Base-by-base conservation (phyloP, 1,284 basidiomycete species). In the Bjerkandera adusta region DNA sequence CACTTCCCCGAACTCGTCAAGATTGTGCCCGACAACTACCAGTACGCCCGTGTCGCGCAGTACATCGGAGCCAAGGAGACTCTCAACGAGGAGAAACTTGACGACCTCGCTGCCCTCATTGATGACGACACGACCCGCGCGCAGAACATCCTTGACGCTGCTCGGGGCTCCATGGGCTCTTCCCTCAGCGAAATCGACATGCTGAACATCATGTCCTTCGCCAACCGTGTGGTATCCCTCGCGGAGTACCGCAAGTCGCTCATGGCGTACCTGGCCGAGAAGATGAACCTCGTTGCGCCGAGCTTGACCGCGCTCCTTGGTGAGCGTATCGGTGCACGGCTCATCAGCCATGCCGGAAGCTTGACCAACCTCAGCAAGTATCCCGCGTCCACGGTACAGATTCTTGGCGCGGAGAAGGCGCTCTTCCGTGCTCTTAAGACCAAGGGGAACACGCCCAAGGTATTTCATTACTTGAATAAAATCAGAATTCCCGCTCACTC, bases 1-100 rank as follows among this genome's bases (percentile, higher is more conserved):
- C 97, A 99, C 69, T 99, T 97, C 77, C 96, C 96, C 42, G 97
- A 99, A 72, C 88, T 99, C 55, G 83, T 97, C 72, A 89, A 83
- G 61, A 76, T 99, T 60, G 93, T 98, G 1, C 83, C 94, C 50
- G 97, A 99, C 70, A 97, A 97, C 67, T 86, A 96, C 67, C 86
- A 90, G 62, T 99, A 98, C 67, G 94, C 95, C n/a, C 79, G 79
- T 25, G 79, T 88, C 13, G 91, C 85, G 10, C 83, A 89, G 57
- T 86, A 94, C 64, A 93, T 99, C 57, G 92, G 93, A 27, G 85
- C 95, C 71, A 97, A 97, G 76, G 91, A 92, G 55, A 69, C 73
- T 0, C 64, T 91, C 16, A 68, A 71, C 27, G 89, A 92, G 65
- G 79, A 83, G 34, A 89, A 89, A 56, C 76, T 98, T 26, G 80